Base-by-base conservation (phyloP, 257 asterid genomes). In the Fraxinus pennsylvanica region DNA sequence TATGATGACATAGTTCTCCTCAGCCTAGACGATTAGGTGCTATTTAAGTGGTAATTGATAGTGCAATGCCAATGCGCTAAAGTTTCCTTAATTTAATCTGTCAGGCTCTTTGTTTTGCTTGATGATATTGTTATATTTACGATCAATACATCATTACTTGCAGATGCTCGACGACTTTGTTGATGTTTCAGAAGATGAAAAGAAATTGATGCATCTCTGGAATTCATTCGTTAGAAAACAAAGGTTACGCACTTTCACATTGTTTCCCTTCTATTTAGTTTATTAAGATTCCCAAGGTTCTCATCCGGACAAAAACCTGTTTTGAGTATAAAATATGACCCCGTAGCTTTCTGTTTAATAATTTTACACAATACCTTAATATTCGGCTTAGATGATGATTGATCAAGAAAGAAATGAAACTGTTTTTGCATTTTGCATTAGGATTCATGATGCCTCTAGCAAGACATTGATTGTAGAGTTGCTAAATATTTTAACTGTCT, bases 141-240 rank as follows among this genome's bases (percentile, higher is more conserved):
- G 33, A 43, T 63, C 67, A 9, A 81, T 77, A 9, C 43, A 38
- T 32, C 78, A 45, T 66, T 79, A 74, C 81, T 78, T 84, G 86
- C 92, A 93, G 99, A 96, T 96, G 98, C 92, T 96, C 75, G 99
- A 96, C 81, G 99, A 96, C 83, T 96, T 96, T 74, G 97, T 96
- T 80, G 99, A 96, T 84, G 99, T 96, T 71, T 90, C 98, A 47
- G 91, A 89, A 81, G 94, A 93, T 82, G 99, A 96, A 87, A 96
- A 96, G 87, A 87, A 87, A 82, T 66, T 96, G 91, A 96, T 96
- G 99, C 98, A 92, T 92, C 94, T 96, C 65, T 96, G 99, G 99
- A 96, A 96, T 87, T 96, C 98, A 74, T 93, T 96, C 76, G 96
- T 93, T 63, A 88, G 99, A 80, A 93, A 92, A 88, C 99, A 96